Percentiles rank a stretch among this genome's conserved stretches.
These are phyloP conservation scores for baker's yeast (Saccharomyces cerevisiae) DNA, from an alignment of 805 yeast genomes.

Conservation along the genomic window DNA sequence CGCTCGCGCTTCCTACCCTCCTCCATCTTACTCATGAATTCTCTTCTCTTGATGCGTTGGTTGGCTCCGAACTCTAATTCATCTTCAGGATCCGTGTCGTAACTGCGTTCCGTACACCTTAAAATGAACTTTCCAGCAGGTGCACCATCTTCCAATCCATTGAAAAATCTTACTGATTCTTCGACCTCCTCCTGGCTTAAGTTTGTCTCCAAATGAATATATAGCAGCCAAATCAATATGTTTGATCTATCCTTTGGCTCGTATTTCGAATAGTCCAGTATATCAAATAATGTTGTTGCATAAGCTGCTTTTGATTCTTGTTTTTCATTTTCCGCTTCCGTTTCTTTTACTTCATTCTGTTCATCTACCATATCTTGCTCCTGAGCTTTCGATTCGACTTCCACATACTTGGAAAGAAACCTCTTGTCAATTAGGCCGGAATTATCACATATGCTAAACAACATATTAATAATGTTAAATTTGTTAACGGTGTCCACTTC, in stretches of 20 bases:
- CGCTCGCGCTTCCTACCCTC: slow-evolving; percentile 1
- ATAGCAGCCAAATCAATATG: slow-evolving; percentile 76
- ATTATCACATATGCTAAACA: slow-evolving; percentile 65
- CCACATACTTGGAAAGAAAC: slow-evolving; percentile 19
- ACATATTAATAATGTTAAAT: slow-evolving; percentile 65
- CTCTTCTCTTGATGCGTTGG: slow-evolving; percentile 21
- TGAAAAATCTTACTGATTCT: slow-evolving; percentile 18
- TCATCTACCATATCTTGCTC: slow-evolving; percentile 1
- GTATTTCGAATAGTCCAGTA: slow-evolving; percentile 55
- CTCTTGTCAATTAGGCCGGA: slow-evolving; percentile 42
- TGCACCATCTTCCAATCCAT: slow-evolving; percentile 4
- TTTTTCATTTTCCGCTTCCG: slow-evolving; percentile 1
- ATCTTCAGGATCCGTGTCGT: slow-evolving; percentile 24
- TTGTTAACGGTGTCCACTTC: slow-evolving; percentile 37
- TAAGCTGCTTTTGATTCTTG: slow-evolving; percentile 15
- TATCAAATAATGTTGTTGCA: slow-evolving; percentile 54
- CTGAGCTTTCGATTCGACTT: slow-evolving; percentile 14
- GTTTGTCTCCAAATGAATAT: slow-evolving; percentile 70
- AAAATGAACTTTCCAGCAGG: slow-evolving; percentile 7
- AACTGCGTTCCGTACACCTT: slow-evolving; percentile 8
- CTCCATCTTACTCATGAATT: slow-evolving; percentile 15
- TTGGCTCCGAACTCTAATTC: slow-evolving; percentile 24
- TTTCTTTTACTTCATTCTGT: slow-evolving; percentile 7
- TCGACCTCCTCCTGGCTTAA: slow-evolving; percentile 42
- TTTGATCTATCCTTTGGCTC: slow-evolving; percentile 60